These are phyloP conservation scores for Verbascum thapsus DNA, from an alignment of 257 asterid genomes.

Conservation along the genomic window DNA sequence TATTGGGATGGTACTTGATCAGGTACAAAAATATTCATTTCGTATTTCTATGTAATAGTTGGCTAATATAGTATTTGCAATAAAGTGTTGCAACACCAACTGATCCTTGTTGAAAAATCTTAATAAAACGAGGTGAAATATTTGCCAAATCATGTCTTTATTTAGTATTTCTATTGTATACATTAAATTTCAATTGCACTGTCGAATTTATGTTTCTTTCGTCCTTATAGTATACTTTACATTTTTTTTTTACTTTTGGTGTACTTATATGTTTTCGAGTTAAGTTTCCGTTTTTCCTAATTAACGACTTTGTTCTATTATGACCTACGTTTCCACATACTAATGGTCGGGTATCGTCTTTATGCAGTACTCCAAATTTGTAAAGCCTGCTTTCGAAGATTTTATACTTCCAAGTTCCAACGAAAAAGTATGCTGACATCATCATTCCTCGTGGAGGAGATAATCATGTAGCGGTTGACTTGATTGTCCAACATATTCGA, in stretches of 20 bases:
- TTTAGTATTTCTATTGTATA: too few species aligned
- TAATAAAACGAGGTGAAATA: not conserved
- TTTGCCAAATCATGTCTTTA: too few species aligned
- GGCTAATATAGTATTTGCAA: not conserved
- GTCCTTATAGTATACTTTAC: too few species aligned
- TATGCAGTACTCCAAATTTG: conserved; percentile 95
- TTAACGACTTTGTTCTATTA: not conserved
- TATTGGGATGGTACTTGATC: conserved; percentile 85
- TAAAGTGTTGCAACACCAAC: too few species aligned
- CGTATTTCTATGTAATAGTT: not conserved
- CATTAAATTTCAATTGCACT: too few species aligned
- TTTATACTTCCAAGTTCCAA: conserved; percentile 97
- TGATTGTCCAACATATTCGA: conserved; percentile 96
- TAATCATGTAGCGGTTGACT: conserved; percentile 97
- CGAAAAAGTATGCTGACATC: conserved; percentile 95
- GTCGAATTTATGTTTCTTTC: too few species aligned
- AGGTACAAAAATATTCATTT: conserved; percentile 48
- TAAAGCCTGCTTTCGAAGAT: conserved; percentile 98
- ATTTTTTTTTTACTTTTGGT: too few species aligned
- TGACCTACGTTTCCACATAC: conserved; percentile 26
- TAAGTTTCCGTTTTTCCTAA: too few species aligned
- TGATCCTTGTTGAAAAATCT: too few species aligned
- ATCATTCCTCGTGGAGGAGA: conserved; percentile 99
- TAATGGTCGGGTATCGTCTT: conserved; percentile 31
- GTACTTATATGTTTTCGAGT: too few species aligned